These are phyloP conservation scores for Umbelopsis sp. DNA, from an alignment of 192 early-diverging fungal species.

Conservation along the genomic window DNA sequence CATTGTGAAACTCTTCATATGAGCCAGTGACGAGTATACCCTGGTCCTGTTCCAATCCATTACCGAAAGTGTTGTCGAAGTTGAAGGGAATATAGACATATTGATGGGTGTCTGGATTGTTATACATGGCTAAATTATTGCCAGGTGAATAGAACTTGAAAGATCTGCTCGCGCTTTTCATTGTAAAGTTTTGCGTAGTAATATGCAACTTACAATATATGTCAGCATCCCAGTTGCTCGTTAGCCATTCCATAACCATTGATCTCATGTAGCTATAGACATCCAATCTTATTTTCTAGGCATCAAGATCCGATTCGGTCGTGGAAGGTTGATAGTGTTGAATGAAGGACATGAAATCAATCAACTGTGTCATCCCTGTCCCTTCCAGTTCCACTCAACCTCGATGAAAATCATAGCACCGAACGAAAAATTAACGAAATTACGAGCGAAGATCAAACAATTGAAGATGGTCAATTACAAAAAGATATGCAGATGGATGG, in stretches of 20 bases:
- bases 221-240: conserved; percentile 34
- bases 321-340: conserved; percentile 28
- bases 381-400: no score
- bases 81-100: conserved; percentile 42
- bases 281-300: conserved; percentile 34
- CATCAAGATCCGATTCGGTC: conserved; percentile 13
- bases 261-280: conserved; percentile 28
- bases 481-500: conserved; percentile 19
- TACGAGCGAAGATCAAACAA: no score
- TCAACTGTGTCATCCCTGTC: conserved; percentile 30
- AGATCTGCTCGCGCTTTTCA: no score
- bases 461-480: no score
- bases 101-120: conserved; percentile 25
- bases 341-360: conserved; percentile 39
- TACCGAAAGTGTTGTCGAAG: conserved; percentile 47
- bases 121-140: conserved; percentile 34
- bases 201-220: conserved; percentile 26
- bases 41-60: conserved; percentile 33
- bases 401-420: no score
- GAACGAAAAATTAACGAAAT: no score
- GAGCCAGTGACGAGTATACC: conserved; percentile 21
- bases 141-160: conserved; percentile 23
- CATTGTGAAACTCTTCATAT: conserved; percentile 32
- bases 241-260: conserved; percentile 41
- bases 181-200: no score